These are phyloP conservation scores for Arctium minus DNA, from an alignment of 129 eudicot species.

Conservation along the genomic window DNA sequence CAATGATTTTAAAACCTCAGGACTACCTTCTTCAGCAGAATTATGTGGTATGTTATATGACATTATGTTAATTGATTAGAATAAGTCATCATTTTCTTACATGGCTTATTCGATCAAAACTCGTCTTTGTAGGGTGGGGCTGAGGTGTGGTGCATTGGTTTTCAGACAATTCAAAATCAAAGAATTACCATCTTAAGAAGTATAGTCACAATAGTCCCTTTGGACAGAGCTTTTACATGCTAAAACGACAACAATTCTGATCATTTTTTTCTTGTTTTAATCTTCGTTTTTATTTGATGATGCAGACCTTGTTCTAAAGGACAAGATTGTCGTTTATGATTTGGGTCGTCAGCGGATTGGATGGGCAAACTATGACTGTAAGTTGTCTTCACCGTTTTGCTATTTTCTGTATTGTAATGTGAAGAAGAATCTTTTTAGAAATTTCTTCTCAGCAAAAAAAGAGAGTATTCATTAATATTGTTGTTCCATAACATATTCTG, in stretches of 20 bases:
- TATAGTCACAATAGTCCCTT: conserved; percentile 17
- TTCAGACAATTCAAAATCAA: conserved; percentile 75
- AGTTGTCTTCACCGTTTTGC: conserved; percentile 20
- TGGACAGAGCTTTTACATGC: not conserved
- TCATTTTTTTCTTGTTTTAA: not conserved
- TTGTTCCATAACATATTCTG: not conserved
- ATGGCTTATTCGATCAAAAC: not conserved
- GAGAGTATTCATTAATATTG: too few relatives aligned
- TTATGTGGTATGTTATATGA: conserved; percentile 50
- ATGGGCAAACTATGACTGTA: conserved; percentile 92
- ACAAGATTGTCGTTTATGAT: conserved; percentile 84
- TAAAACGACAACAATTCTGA: not conserved
- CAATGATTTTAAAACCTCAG: conserved; percentile 73
- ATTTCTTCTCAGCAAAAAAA: not conserved
- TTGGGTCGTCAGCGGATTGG: conserved; percentile 86
- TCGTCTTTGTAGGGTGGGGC: conserved; percentile 54
- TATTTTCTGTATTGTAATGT: not conserved
- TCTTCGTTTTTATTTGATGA: conserved; percentile 3
- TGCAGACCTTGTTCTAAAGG: conserved; percentile 88
- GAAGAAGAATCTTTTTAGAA: not conserved
- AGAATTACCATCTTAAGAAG: conserved; percentile 92
- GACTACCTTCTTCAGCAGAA: conserved; percentile 93
- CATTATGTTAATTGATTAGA: not conserved
- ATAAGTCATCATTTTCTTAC: not conserved
- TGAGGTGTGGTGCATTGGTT: conserved; percentile 90